Base-by-base conservation (phyloP, 2,329 filamentous ascomycete species). In the Albophoma yamanashiensis region DNA sequence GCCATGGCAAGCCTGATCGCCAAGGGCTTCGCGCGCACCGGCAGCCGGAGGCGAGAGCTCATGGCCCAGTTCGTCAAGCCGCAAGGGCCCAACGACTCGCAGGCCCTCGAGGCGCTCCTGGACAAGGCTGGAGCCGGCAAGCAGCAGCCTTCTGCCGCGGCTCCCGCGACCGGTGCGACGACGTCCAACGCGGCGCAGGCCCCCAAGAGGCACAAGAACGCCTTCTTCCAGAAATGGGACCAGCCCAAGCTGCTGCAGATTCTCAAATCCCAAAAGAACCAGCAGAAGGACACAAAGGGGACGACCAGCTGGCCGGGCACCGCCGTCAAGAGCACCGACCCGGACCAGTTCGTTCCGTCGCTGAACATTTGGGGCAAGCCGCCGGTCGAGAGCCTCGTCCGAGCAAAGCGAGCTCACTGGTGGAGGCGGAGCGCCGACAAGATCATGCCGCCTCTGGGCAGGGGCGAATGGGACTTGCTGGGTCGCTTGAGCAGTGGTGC, bases 381-480 rank as follows among this genome's bases (percentile, higher is more conserved):
- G 0, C 69, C 78, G 1, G 61, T 74, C 3, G 64, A 71, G 6
- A 76, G 70, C 52, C 66, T 78, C 0, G 65, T 71, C 9, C 72
- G 75, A n/a, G 75, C 74, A 12, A 80, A 79, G 61, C 66, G 73
- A 55, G 77, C 73, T 36, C 74, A 70, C 27, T 81, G 78, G 72
- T 87, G 82, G 79, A 76, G 70, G 43, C 60, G 60, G 4, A 66
- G 75, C 20, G 71, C 78, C 0, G 68, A 75, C 15, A 81, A 78
- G 61, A 62, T 84, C 8, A 71, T 83, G 65, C 81, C 82, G n/a
- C 85, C 85, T 0, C 61, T 87, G 20, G 75, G 76, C 8, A 71
- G 68, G 36, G 72, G 74, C 22, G 82, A 87, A 66, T 87, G 83
- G 83, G 75, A 85, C 17, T 67, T 77, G 17, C 69, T 87, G n/a